Conservation (phyloP, 305 asterid species). For the Salvia sclarea region DNA sequence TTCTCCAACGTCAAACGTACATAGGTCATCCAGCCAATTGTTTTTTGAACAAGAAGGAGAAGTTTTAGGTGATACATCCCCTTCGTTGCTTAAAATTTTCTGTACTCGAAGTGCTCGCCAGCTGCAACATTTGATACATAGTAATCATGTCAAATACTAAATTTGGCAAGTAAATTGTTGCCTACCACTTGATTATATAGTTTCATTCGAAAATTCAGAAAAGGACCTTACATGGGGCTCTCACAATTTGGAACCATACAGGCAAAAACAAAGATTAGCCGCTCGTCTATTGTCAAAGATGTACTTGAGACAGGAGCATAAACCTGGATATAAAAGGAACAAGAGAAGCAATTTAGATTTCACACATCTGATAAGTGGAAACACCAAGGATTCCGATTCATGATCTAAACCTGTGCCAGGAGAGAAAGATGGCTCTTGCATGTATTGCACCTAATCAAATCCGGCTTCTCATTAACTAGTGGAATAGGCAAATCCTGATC, state of each 20-base stretch:
- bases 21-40: slow-evolving; percentile 48
- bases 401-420: slow-evolving; percentile 65
- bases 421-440: slow-evolving; percentile 68
- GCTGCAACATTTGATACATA: slow-evolving; percentile 40
- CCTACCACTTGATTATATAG: not conserved
- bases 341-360: slow-evolving; percentile 1
- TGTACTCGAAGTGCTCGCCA: slow-evolving; percentile 89
- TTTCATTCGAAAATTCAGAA: not conserved
- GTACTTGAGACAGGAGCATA: slow-evolving; percentile 73
- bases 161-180: not conserved
- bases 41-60: slow-evolving; percentile 43
- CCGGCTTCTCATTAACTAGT: slow-evolving; percentile 36
- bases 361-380: not conserved
- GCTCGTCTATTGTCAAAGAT: slow-evolving; percentile 52
- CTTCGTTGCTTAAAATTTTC: slow-evolving; percentile 45
- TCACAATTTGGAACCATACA: slow-evolving; percentile 69
- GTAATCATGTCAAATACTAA: not conserved
- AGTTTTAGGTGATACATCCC: slow-evolving; percentile 33
- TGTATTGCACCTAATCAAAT: slow-evolving; percentile 53
- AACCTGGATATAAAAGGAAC: slow-evolving; percentile 44
- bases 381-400: slow-evolving; percentile 13
- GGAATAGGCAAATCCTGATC: slow-evolving; percentile 80
- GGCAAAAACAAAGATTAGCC: slow-evolving; percentile 66
- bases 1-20: slow-evolving; percentile 45
- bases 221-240: slow-evolving; percentile 57